Evolutionary conservation across 2,329 filamentous ascomycete species (phyloP), one percentile per base, ranked within the genome.

Genomic region (Apiospora aurea): DNA sequence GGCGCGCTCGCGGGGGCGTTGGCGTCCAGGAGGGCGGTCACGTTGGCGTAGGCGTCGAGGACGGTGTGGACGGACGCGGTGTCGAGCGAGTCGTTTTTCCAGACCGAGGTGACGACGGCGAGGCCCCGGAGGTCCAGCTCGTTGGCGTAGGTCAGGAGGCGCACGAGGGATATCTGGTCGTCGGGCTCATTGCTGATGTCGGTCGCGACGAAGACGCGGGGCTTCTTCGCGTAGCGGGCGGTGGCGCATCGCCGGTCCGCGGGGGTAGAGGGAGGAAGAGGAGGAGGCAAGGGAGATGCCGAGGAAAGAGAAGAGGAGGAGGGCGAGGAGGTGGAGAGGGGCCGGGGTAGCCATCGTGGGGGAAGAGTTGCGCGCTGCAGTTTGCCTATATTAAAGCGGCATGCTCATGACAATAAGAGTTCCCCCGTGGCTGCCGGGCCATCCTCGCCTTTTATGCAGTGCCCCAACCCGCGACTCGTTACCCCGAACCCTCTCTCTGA

Each of bases 141-240:
- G 72, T 84, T 82, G 7, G 79, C 75, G 70, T 83, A 83, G 0
- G 81, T 72, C 4, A 84, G 76, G 46, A 80, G 79, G 2, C 82
- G 78, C 6, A 82, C 78, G 3, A 83, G 72, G 6, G 79, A 82
- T 73, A 80, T 77, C 0, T 78, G 76, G 75, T 83, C 81, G 69
- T 83, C 81, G 2, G 80, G 81, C 71, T 83, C 81, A 72, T 82
- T 82, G 67, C 78, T 78, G 57, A 83, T 83, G 69, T 82, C 81
- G 34, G 78, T 79, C 16, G 81, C 67, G 69, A 83, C 77, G 71
- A 82, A 81, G 2, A 81, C 78, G 8, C 79, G 76, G 16, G 75
- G 79, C 67, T 74, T 73, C 71, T 64, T 61, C 38, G 41, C 57
- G 47, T 73, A 73, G 24, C 72, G 72, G 26, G 70, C 66, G 43